phyloP scores from a whole-genome alignment of 768 basidiomycete genomes.

The Dictyophora rubrovolvata region DNA sequence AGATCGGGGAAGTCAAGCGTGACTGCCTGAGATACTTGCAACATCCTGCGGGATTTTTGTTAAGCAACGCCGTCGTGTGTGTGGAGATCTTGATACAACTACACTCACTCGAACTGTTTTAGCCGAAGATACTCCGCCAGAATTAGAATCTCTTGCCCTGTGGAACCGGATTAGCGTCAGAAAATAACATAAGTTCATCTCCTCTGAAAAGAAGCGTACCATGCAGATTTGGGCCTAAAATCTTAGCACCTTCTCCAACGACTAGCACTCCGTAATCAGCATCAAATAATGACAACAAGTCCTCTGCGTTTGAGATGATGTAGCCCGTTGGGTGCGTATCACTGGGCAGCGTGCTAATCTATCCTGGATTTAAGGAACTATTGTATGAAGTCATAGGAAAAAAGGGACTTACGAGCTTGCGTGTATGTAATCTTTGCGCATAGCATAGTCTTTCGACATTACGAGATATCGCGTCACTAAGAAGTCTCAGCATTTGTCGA shows the following conservation, averaged over 20 bases:
- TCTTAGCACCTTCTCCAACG: slow-evolving; percentile 62
- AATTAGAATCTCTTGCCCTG: slow-evolving; percentile 56
- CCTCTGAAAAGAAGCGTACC: slow-evolving; percentile 21
- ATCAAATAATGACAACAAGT: slow-evolving; percentile 67
- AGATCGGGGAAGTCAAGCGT: slow-evolving; percentile 64
- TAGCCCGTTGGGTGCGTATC: slow-evolving; percentile 64
- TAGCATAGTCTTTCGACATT: slow-evolving; percentile 75
- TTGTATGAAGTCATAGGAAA: neutral
- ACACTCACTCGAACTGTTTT: slow-evolving; percentile 55
- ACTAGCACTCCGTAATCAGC: slow-evolving; percentile 67
- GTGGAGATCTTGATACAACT: no score
- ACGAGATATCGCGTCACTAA: slow-evolving; percentile 70
- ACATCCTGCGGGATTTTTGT: slow-evolving; percentile 30
- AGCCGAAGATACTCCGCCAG: slow-evolving; percentile 72
- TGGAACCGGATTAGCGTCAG: neutral
- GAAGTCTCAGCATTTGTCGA: slow-evolving; percentile 68
- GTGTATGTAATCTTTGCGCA: slow-evolving; percentile 60
- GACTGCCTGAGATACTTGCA: slow-evolving; percentile 64
- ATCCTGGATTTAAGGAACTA: neutral
- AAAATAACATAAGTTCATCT: neutral
- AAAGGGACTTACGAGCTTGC: slow-evolving; percentile 52
- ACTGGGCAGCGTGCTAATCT: slow-evolving; percentile 66
- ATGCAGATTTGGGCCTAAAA: slow-evolving; percentile 56
- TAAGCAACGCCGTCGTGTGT: no score
- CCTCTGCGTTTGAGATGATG: slow-evolving; percentile 72